A percentile compares a stretch with the other conserved stretches of the same genome.
Conservation (phyloP, 768 basidiomycete species). For the Trametes villosa region DNA sequence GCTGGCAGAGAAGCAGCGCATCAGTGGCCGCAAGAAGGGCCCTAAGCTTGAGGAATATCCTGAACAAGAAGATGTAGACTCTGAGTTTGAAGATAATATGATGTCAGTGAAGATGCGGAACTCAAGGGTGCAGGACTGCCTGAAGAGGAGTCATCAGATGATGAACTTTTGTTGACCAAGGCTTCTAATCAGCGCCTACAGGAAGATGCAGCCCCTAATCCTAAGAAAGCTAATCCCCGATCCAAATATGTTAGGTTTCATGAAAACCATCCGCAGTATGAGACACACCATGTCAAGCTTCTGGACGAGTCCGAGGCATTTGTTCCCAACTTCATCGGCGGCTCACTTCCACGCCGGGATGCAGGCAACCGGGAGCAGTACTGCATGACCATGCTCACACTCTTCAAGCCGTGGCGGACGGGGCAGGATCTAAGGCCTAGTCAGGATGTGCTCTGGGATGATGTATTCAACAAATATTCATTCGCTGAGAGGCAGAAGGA, state of each 20-base stretch:
- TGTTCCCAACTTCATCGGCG: conserved; percentile 39
- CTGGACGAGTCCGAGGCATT: background rate
- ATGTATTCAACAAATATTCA: background rate
- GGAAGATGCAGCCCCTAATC: too few relatives aligned
- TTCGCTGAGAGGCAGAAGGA: background rate
- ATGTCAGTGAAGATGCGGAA: background rate
- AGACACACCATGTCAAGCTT: background rate
- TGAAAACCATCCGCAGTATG: background rate
- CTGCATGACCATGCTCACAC: conserved; percentile 37
- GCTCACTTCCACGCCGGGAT: conserved; percentile 35
- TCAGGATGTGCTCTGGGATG: conserved; percentile 8
- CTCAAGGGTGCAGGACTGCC: background rate
- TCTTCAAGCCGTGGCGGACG: conserved; percentile 41
- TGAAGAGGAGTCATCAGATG: background rate
- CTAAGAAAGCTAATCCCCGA: too few relatives aligned
- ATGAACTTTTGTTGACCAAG: background rate
- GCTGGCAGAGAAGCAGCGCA: background rate
- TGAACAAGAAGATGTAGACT: background rate
- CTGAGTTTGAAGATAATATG: background rate
- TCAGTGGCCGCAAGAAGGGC: background rate
- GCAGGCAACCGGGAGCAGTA: conserved; percentile 39
- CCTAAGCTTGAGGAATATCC: background rate
- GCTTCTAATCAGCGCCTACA: too few relatives aligned
- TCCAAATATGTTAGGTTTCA: background rate
- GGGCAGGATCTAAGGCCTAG: conserved; percentile 33